Base-by-base conservation (phyloP, 495 filamentous ascomycete species). In the Astrothelium subdiscretum region DNA sequence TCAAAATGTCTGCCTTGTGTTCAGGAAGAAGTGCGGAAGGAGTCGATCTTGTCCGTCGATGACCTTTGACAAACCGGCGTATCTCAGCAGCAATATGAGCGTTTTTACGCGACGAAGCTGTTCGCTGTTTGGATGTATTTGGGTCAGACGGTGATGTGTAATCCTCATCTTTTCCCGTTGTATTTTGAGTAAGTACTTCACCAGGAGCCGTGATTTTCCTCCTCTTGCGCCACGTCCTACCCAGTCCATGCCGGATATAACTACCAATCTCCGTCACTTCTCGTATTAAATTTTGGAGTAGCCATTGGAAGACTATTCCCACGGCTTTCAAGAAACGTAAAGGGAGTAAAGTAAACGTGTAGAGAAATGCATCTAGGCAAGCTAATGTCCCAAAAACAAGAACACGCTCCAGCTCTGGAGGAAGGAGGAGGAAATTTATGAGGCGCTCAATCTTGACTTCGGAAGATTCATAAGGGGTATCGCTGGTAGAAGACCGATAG, bases 291-390 rank as follows among this genome's bases (percentile, higher is more conserved):
- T 87, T 83, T 31, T 82, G 75, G 2, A 71, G 75, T 87, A 87
- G 91, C 75, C 89, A 97, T 60, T 80, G 80, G 1, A 83, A 72
- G 31, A 97, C 74, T 1, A 97, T 84, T 1, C 85, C 82, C 0
- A 92, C 65, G 11, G 94, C 91, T 64, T 91, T 90, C 59, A 92
- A 71, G 71, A 99, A 97, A 0, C 94, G 83, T 60, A 99, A 79
- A 12, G 94, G 94, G 6, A 97, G 76, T 32, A 99, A 91, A 0
- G 95, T 99, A 63, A 97, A 95, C 0, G 91, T 91, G 73, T 95
- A 91, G 3, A 97, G 80, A 94, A 92, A 99, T n/a, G 91, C 87
- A 76, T 99, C 94, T 32, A 97, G 77, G 72, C 94, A 97, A 31
- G 92, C 90, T 26, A 97, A 69, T 11, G 87, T 83, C 6, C 94